Base-by-base conservation (phyloP, 1,284 basidiomycete genomes). In the Cutaneotrichosporon sp. region DNA sequence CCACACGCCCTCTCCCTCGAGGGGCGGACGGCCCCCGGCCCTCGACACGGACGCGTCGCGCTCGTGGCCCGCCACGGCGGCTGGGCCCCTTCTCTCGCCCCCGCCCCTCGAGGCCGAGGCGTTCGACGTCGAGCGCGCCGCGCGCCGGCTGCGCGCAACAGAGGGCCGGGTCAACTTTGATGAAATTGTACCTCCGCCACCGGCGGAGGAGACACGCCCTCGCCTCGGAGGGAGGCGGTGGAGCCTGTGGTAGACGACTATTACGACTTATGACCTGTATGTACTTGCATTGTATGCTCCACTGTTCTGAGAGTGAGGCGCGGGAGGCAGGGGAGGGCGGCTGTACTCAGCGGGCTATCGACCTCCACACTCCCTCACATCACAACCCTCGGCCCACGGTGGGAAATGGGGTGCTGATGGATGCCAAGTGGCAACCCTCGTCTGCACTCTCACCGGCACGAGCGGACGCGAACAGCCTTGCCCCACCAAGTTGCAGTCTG, bases 51-150 rank as follows among this genome's bases (percentile, higher is more conserved):
- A 47, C 13, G 45, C 25, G 13, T n/a, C 49, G 9, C 24, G 20
- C n/a, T 54, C 52, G 2, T 54, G 52, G 52, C 52, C 52, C 24
- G 36, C 36, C 34, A 22, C 52, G 34, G 45, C 24, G 3, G 47
- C 47, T n/a, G 27, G 47, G 6, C 53, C 53, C 14, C n/a, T 43
- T 1, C 36, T 54, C 25, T 20, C 38, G 3, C 38, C 38, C 3
- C 20, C 36, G 1, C 42, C 53, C 2, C 24, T 31, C 25, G 38
- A 54, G 25, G 36, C 22, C 2, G 52, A 27, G 54, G 33, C 54
- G n/a, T 64, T 64, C 43, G 62, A 64, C 52, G 29, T 64, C 24
- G 62, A 64, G 20, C 38, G 51, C 14, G 62, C 62, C 0, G 54
- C 54, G 18, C 33, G 58, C 16, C 58, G 54, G 1, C 46, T 64